Percentiles rank a stretch among this genome's conserved stretches.
phyloP scores from a whole-genome alignment of 2,329 filamentous ascomycete species.

The Ophiostoma ips region DNA sequence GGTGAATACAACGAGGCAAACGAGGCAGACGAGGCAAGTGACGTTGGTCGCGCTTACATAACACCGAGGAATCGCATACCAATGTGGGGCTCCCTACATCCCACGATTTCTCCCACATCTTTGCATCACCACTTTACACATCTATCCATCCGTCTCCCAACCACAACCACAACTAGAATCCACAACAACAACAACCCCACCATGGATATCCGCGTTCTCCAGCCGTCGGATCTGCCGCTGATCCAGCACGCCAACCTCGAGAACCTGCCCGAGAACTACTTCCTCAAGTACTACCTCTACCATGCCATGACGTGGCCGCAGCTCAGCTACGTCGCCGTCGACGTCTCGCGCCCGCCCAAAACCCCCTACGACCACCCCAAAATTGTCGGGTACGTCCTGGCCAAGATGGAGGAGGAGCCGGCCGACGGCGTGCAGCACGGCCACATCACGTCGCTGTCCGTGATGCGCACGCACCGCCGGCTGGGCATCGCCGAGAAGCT shows the following conservation, averaged over 20 bases:
- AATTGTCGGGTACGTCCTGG: slow-evolving; percentile 97
- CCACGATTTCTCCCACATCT: not conserved
- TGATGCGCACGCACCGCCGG: slow-evolving; percentile 89
- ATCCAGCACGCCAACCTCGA: slow-evolving; percentile 98
- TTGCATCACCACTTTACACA: not conserved
- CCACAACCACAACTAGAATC: too few relatives aligned
- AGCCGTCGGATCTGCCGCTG: slow-evolving; percentile 69
- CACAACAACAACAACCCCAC: too few relatives aligned
- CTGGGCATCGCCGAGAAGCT: slow-evolving; percentile 92
- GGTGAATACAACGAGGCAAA: too few relatives aligned
- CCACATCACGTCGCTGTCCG: slow-evolving; percentile 87
- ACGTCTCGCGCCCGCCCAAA: slow-evolving; percentile 66
- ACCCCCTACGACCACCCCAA: slow-evolving; percentile 83
- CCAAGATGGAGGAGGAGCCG: slow-evolving; percentile 99
- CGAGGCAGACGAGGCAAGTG: too few relatives aligned
- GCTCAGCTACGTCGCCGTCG: slow-evolving; percentile 90
- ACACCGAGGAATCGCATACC: too few relatives aligned
- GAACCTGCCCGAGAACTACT: slow-evolving; percentile 98
- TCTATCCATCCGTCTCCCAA: too few relatives aligned
- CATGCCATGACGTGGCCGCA: slow-evolving; percentile 97
- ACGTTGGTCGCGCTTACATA: too few relatives aligned
- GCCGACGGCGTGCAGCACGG: slow-evolving; percentile 81
- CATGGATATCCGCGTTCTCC: slow-evolving; percentile 87
- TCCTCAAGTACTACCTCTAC: slow-evolving; percentile 99
- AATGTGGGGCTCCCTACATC: too few relatives aligned